phyloP scores from a whole-genome alignment of 2,329 filamentous ascomycete genomes.

The Elsinoe necatrix region DNA sequence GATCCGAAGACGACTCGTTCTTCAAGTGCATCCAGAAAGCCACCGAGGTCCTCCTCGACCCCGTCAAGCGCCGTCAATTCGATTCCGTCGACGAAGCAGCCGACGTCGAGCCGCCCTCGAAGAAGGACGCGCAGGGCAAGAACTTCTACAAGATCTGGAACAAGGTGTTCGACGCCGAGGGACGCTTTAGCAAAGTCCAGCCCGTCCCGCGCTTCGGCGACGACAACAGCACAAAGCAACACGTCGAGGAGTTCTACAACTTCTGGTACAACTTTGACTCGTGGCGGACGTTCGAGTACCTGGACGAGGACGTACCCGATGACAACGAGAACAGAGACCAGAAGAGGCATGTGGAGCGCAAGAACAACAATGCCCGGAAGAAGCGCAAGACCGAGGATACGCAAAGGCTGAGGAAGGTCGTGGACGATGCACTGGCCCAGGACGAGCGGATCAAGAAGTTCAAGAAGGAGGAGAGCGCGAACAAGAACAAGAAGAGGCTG shows the following conservation, averaged over 20 bases:
- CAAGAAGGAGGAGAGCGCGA: constrained; percentile 79
- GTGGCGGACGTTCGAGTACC: constrained; percentile 96
- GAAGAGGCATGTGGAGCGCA: constrained; percentile 95
- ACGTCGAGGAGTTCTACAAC: constrained; percentile 96
- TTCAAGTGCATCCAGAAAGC: constrained; percentile 99
- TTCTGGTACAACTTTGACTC: constrained; percentile 99
- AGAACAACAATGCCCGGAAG: constrained; percentile 94
- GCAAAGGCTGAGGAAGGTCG: constrained; percentile 75
- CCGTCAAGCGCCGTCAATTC: constrained; percentile 84
- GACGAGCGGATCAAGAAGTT: constrained; percentile 98
- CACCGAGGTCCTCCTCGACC: constrained; percentile 86
- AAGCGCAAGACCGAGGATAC: constrained; percentile 99
- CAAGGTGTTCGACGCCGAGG: constrained; percentile 83
- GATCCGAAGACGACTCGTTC: constrained; percentile 89
- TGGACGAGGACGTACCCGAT: constrained; percentile 96
- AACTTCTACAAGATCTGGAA: constrained; percentile 96
- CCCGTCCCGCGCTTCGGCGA: constrained; percentile 82
- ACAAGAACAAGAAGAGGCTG: constrained; percentile 90
- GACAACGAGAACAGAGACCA: constrained; percentile 99
- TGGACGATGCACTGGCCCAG: constrained; percentile 73
- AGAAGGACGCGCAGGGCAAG: constrained; percentile 65
- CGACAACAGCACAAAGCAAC: constrained; percentile 74
- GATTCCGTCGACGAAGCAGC: constrained; percentile 94
- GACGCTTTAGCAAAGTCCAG: constrained; percentile 81
- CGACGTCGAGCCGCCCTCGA: constrained; percentile 82